Conservation (phyloP, 768 basidiomycete species). For the Cantharellus anzutake region DNA sequence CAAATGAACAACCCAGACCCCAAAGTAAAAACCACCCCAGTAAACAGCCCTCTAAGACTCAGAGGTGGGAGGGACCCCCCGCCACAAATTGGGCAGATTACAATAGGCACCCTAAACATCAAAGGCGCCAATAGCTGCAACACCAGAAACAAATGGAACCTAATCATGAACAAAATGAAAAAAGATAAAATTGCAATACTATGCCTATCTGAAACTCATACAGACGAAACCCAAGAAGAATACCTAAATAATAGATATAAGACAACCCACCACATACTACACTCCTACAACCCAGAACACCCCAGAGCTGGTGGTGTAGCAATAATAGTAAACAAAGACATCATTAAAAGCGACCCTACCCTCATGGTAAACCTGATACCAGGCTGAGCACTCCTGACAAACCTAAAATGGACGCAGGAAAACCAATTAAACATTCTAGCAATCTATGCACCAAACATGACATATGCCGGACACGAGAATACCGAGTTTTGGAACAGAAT, state of each 20-base stretch:
- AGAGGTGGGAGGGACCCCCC: no score
- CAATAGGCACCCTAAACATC: neutral
- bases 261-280: neutral
- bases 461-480: neutral
- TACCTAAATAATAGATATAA: neutral
- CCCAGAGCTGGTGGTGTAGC: neutral
- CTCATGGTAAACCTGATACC: neutral
- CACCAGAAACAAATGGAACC: neutral
- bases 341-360: neutral
- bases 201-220: neutral
- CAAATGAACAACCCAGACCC: no score
- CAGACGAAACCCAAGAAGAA: neutral
- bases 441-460: conserved; percentile 1
- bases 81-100: no score
- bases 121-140: neutral
- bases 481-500: neutral
- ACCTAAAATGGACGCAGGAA: neutral
- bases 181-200: neutral
- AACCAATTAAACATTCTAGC: neutral
- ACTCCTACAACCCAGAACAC: neutral
- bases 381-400: neutral
- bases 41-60: no score
- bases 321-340: neutral
- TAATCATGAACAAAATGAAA: neutral
- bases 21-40: no score